These are phyloP conservation scores for Colletotrichum liriopes DNA, from an alignment of 2,329 filamentous ascomycete genomes.

Conservation along the genomic window DNA sequence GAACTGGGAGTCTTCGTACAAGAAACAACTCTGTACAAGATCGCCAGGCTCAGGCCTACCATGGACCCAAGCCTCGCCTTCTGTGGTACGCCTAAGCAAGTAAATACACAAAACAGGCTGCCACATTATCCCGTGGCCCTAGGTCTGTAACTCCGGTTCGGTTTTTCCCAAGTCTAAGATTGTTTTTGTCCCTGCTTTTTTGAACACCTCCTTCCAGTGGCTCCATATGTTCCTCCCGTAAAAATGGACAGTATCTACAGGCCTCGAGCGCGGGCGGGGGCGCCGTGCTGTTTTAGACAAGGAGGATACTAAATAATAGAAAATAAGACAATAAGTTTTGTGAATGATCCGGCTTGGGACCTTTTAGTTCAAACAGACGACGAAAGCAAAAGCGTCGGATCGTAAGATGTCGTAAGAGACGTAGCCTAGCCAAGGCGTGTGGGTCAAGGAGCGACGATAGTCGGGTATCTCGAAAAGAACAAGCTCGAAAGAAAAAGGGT, in stretches of 20 bases:
- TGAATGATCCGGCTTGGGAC: constrained; percentile 1
- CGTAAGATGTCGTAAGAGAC: constrained; percentile 40
- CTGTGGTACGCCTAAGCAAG: constrained; percentile 28
- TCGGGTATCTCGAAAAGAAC: constrained; percentile 48
- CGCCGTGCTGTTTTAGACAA: constrained; percentile 30
- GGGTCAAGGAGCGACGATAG: constrained; percentile 41
- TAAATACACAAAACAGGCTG: constrained; percentile 37
- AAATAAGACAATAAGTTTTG: constrained; percentile 37
- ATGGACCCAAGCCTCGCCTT: constrained; percentile 16
- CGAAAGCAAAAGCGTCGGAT: constrained; percentile 11
- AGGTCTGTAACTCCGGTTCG: constrained; percentile 36
- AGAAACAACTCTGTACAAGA: constrained; percentile 36
- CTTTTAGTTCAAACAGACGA: constrained; percentile 19
- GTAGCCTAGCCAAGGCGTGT: constrained; percentile 35
- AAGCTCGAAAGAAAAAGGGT: constrained; percentile 27
- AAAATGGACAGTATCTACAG: constrained; percentile 35
- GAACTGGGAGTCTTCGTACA: not conserved
- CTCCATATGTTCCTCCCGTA: constrained; percentile 28
- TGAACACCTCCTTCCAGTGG: constrained; percentile 23
- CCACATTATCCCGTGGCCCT: constrained; percentile 34
- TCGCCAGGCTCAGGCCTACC: constrained; percentile 25
- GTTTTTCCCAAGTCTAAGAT: constrained; percentile 36
- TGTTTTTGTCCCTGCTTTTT: constrained; percentile 29
- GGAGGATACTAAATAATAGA: constrained; percentile 34
- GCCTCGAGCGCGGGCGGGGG: constrained; percentile 12